Base-by-base conservation (phyloP, 2,329 filamentous ascomycete species). In the Akanthomyces lecanii region DNA sequence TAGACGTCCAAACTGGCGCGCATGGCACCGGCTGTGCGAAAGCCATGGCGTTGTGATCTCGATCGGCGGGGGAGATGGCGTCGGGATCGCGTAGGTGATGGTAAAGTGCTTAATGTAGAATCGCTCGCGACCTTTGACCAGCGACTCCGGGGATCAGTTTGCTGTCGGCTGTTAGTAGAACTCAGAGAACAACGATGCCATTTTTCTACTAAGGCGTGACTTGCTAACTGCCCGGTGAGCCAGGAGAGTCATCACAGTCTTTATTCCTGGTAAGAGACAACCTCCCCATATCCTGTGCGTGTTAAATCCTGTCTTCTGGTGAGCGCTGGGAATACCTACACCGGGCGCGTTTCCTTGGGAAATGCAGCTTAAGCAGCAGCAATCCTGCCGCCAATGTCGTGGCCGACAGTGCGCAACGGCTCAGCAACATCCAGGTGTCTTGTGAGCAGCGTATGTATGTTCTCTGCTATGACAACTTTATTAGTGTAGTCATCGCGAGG, bases 311-410 rank as follows among this genome's bases (percentile, higher is more conserved):
- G 38, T 2, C 12, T 16, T 16, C 10, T 40, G 11, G 14, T 12
- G 12, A 7, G 38, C 38, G 10, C 11, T 16, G 5, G 2, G 12
- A 40, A 40, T 14, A 16, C 38, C 16, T 40, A 40, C 38, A 40
- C 38, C 11, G 38, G 16, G 11, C 38, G 38, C 38, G 73, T 71
- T 42, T 71, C 64, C 1, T 72, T 66, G 0, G 77, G 70, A 51
- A 75, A 76, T 1, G 70, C 67, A 5, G 74, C 77, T 63, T 78
- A 78, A 5, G 76, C 74, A 63, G 76, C 30, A 18, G 61, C 61
- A 45, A 81, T 74, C 77, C 81, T 81, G 48, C 77, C 78, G 18
- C 78, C 77, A 23, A 81, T 80, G 61, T 81, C 79, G 59, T 82
- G 77, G 11, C 79, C 78, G 0, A 81, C 73, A 4, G 81, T 67